These are phyloP conservation scores for Russula ochroleuca DNA, from an alignment of 768 basidiomycete species.

Conservation along the genomic window DNA sequence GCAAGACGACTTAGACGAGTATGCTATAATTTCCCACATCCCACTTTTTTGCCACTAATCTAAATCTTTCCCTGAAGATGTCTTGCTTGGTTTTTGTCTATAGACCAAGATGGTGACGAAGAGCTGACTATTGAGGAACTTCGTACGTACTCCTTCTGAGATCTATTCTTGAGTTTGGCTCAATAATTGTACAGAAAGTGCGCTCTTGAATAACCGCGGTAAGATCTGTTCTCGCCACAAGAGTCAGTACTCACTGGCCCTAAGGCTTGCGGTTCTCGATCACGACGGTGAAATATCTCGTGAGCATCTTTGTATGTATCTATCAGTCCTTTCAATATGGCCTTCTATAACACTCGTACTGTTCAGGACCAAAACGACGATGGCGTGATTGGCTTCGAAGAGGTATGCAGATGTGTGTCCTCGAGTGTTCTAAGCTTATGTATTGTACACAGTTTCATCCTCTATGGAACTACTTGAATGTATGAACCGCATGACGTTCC, in stretches of 20 bases:
- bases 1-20: not conserved
- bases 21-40: not conserved
- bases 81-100: slow-evolving; percentile 14
- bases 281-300: slow-evolving; percentile 11
- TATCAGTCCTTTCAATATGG: not conserved
- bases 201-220: slow-evolving; percentile 11
- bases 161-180: not conserved
- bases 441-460: slow-evolving; percentile 3
- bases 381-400: slow-evolving; percentile 9
- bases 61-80: not conserved
- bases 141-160: slow-evolving; percentile 2
- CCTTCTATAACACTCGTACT: not conserved
- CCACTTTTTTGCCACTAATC: not conserved
- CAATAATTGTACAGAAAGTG: slow-evolving; percentile 8
- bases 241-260: not conserved
- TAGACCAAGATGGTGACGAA: slow-evolving; percentile 14
- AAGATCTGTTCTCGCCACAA: not conserved
- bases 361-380: slow-evolving; percentile 9
- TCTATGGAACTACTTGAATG: slow-evolving; percentile 10
- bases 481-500: not conserved
- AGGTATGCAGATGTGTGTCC: not conserved
- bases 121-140: slow-evolving; percentile 12
- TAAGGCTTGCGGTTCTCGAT: slow-evolving; percentile 8
- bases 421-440: not conserved
- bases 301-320: slow-evolving; percentile 16